A percentile compares a stretch with the other conserved stretches of the same genome.
phyloP scores from a whole-genome alignment of 1,284 basidiomycete genomes.

The Cryptococcus wingfieldii region DNA sequence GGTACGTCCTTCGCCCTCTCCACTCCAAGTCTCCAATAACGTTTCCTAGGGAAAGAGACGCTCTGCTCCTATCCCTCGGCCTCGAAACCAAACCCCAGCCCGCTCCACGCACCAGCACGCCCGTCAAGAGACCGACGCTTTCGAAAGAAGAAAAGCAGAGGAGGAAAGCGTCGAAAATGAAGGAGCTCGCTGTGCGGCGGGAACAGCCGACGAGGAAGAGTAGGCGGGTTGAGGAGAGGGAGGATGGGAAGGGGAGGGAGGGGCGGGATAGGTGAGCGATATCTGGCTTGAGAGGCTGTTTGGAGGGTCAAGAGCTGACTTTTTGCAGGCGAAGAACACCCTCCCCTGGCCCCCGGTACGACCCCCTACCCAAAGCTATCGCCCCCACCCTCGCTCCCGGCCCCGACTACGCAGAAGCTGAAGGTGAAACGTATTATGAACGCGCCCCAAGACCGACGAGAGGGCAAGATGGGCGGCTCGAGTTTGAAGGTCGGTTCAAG shows the following conservation, averaged over 20 bases:
- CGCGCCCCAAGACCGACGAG: slow-evolving; percentile 30
- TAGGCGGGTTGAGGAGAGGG: slow-evolving; percentile 15
- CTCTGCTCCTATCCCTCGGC: slow-evolving; percentile 28
- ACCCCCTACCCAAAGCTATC: slow-evolving; percentile 7
- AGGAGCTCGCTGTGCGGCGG: slow-evolving; percentile 12
- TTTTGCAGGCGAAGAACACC: slow-evolving; percentile 10
- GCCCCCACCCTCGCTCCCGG: slow-evolving; percentile 9
- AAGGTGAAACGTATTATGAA: slow-evolving; percentile 1
- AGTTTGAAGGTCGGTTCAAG: slow-evolving; percentile 47
- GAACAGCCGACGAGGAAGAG: slow-evolving; percentile 22
- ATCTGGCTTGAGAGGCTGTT: too few species aligned
- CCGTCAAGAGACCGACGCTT: slow-evolving; percentile 6
- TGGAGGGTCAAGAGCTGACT: neutral
- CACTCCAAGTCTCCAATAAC: too few species aligned
- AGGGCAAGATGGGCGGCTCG: slow-evolving; percentile 35
- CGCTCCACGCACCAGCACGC: neutral
- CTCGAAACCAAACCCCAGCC: slow-evolving; percentile 14
- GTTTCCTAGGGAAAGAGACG: slow-evolving; percentile 7
- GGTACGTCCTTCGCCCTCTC: slow-evolving; percentile 15
- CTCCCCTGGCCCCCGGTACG: neutral
- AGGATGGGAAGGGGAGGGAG: neutral
- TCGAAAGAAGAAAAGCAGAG: slow-evolving; percentile 12
- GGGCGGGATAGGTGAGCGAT: neutral
- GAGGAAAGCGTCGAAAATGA: slow-evolving; percentile 7
- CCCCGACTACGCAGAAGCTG: slow-evolving; percentile 1